Conservation (phyloP, 768 basidiomycete species). For the Inosperma sp. region DNA sequence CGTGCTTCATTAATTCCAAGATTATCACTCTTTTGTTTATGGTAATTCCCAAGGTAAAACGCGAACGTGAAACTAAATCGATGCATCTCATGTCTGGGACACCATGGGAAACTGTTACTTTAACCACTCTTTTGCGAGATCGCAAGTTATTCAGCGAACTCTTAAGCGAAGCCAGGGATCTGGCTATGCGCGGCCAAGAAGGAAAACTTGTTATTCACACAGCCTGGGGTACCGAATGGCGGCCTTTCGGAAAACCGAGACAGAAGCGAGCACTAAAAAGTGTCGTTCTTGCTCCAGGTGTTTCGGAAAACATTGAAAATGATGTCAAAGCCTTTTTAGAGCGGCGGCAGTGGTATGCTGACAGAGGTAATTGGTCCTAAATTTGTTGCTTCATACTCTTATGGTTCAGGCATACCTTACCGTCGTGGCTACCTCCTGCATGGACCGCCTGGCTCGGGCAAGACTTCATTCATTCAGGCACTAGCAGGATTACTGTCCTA, state of each 20-base stretch:
- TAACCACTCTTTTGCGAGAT: constrained; percentile 89
- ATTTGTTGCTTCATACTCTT: constrained; percentile 6
- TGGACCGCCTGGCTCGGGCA: constrained; percentile 96
- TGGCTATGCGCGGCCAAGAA: constrained; percentile 81
- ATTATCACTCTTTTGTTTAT: constrained; percentile 7
- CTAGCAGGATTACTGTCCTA: constrained; percentile 88
- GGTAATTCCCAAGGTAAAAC: constrained; percentile 67
- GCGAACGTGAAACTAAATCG: constrained; percentile 89
- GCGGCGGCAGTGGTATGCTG: constrained; percentile 91
- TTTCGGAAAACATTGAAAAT: constrained; percentile 76
- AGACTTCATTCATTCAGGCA: constrained; percentile 98
- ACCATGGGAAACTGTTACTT: constrained; percentile 96
- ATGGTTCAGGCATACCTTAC: constrained; percentile 82
- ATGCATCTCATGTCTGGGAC: constrained; percentile 88
- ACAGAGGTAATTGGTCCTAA: constrained; percentile 62
- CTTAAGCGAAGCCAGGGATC: constrained; percentile 82
- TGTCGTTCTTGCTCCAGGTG: constrained; percentile 79
- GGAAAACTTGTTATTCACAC: constrained; percentile 96
- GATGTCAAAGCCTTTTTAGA: constrained; percentile 81
- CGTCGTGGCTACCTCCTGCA: constrained; percentile 92
- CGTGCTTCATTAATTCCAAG: constrained; percentile 10
- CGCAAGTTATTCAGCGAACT: constrained; percentile 74
- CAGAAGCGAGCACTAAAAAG: constrained; percentile 81
- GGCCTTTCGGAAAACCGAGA: constrained; percentile 89
- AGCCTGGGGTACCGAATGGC: constrained; percentile 96